phyloP scores from a whole-genome alignment of 2,329 filamentous ascomycete species.

The Diaporthe sp. region DNA sequence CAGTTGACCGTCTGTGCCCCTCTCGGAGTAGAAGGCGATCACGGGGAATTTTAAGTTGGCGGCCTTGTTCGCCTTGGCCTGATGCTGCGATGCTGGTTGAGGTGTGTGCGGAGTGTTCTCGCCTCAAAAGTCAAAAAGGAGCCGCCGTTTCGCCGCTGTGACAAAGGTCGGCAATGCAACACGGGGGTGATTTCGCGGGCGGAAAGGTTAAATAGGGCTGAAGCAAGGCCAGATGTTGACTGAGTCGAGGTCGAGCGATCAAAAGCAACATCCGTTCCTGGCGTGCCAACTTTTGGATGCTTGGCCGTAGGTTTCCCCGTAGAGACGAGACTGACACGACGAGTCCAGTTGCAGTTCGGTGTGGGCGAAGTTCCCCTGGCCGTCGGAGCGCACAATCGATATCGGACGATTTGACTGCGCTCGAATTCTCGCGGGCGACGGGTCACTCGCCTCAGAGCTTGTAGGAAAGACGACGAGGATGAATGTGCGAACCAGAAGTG shows the following conservation, averaged over 20 bases:
- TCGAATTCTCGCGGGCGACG: background rate
- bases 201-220: conserved; percentile 21
- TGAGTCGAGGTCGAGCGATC: conserved; percentile 31
- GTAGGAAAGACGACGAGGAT: background rate
- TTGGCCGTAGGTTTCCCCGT: conserved; percentile 16
- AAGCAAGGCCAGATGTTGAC: conserved; percentile 15
- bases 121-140: conserved; percentile 19
- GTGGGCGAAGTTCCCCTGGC: conserved; percentile 22
- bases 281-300: conserved; percentile 25
- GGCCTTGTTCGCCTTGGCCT: background rate
- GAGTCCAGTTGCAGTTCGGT: conserved; percentile 12
- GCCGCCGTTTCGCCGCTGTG: conserved; percentile 30
- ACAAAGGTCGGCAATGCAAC: conserved; percentile 28
- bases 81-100: background rate
- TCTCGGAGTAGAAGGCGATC: background rate
- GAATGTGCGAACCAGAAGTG: conserved; percentile 13
- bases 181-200: conserved; percentile 18
- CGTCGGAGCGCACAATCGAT: conserved; percentile 17
- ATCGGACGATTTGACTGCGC: conserved; percentile 25
- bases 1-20: conserved; percentile 12
- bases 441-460: background rate
- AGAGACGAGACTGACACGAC: conserved; percentile 16
- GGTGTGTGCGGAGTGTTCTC: background rate
- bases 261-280: conserved; percentile 18
- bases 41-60: conserved; percentile 14